Evolutionary conservation across 2,329 filamentous ascomycete genomes (phyloP).

Genomic region (Talaromyces sp.): DNA sequence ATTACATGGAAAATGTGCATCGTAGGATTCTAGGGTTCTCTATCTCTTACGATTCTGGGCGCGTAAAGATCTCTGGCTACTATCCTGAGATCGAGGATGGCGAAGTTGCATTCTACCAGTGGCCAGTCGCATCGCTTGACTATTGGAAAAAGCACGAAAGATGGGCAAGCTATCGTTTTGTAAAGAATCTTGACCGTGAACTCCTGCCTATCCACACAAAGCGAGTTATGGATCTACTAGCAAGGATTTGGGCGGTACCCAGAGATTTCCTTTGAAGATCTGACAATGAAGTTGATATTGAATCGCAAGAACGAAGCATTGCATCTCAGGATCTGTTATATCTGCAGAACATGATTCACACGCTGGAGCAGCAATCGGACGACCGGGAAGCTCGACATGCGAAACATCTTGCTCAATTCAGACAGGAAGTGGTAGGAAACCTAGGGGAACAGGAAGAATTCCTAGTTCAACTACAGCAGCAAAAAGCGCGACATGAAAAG

Average conservation of each 20-base stretch:
- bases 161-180: conserved; percentile 6
- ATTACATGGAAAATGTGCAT: conserved; percentile 21
- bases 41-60: conserved; percentile 26
- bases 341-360: not conserved
- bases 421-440: not conserved
- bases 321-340: not conserved
- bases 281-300: not conserved
- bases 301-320: not conserved
- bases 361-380: not conserved
- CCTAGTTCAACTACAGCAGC: not conserved
- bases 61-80: conserved; percentile 28
- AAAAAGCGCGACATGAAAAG: not conserved
- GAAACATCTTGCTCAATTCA: not conserved
- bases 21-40: conserved; percentile 26
- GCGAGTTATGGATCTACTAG: not conserved
- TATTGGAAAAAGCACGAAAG: not conserved
- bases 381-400: not conserved
- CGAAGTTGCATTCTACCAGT: conserved; percentile 19
- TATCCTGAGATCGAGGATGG: conserved; percentile 24
- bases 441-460: not conserved
- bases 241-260: not conserved
- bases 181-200: conserved; percentile 2
- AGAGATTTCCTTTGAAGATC: not conserved
- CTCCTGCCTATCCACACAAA: not conserved
- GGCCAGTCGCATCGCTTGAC: not conserved